phyloP scores from a whole-genome alignment of 1,284 basidiomycete genomes.

The Cryptococcus jaspeensis region DNA sequence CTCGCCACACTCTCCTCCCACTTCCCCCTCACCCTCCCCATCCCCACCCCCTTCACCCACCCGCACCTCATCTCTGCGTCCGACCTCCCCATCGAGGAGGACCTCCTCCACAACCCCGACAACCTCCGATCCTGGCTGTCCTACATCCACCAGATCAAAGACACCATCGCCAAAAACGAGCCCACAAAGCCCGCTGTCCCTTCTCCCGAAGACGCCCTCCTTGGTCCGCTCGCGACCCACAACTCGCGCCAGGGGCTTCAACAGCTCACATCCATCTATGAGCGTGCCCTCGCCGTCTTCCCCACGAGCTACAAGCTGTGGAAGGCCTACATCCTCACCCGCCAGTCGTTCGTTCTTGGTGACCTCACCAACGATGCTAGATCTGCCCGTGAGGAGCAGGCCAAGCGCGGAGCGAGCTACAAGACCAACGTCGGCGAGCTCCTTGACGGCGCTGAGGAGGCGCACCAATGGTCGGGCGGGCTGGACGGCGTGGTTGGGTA shows the following conservation, averaged over 20 bases:
- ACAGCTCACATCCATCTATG: slow-evolving; percentile 84
- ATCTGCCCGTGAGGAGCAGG: slow-evolving; percentile 55
- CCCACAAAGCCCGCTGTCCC: slow-evolving; percentile 41
- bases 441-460: slow-evolving; percentile 81
- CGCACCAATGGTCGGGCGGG: slow-evolving; percentile 78
- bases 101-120: slow-evolving; percentile 86
- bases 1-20: slow-evolving; percentile 41
- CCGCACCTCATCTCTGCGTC: slow-evolving; percentile 69
- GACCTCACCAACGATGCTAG: slow-evolving; percentile 52
- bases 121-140: slow-evolving; percentile 91
- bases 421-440: slow-evolving; percentile 85
- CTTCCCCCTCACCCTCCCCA: slow-evolving; percentile 81
- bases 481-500: slow-evolving; percentile 85
- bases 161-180: slow-evolving; percentile 62
- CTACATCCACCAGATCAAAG: slow-evolving; percentile 75
- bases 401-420: slow-evolving; percentile 70
- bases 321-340: slow-evolving; percentile 83
- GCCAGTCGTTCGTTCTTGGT: slow-evolving; percentile 85
- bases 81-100: slow-evolving; percentile 88
- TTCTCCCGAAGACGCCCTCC: slow-evolving; percentile 42
- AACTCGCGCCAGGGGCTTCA: slow-evolving; percentile 73
- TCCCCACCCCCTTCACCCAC: slow-evolving; percentile 76
- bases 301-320: slow-evolving; percentile 90
- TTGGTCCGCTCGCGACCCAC: slow-evolving; percentile 64
- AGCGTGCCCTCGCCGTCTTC: slow-evolving; percentile 84